These are phyloP conservation scores for Leucaena leucocephala DNA, from an alignment of 306 rosid genomes.

Conservation along the genomic window DNA sequence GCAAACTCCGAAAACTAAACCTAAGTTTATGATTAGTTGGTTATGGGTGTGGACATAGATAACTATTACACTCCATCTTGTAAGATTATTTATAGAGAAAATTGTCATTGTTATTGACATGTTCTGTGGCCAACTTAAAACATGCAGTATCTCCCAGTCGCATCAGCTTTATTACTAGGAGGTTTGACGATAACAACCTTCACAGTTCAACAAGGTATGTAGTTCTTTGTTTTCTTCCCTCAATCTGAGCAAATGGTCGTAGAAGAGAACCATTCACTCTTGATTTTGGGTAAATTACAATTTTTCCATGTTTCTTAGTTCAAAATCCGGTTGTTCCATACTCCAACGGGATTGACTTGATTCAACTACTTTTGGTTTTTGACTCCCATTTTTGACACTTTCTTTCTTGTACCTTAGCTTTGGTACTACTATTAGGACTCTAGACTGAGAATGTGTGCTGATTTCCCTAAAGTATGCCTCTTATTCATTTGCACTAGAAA, in stretches of 20 bases:
- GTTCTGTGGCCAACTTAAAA: conserved; percentile 39
- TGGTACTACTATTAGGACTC: not conserved
- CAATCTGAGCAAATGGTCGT: conserved; percentile 9
- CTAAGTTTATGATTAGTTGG: not conserved
- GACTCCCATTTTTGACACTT: not conserved
- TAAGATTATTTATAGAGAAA: conserved; percentile 23
- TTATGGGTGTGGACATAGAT: not conserved
- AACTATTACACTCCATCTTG: conserved; percentile 10
- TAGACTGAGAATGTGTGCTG: too few species aligned
- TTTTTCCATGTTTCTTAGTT: not conserved
- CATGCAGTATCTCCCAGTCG: conserved; percentile 85
- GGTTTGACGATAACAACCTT: conserved; percentile 84
- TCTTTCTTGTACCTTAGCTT: too few species aligned
- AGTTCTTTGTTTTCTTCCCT: conserved; percentile 23
- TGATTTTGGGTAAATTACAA: not conserved
- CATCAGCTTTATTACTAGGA: conserved; percentile 89
- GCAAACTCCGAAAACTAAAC: not conserved
- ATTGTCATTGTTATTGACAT: conserved; percentile 32
- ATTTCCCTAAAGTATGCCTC: too few species aligned
- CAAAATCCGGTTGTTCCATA: not conserved
- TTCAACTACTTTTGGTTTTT: not conserved
- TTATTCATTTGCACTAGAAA: too few species aligned
- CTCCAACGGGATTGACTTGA: not conserved
- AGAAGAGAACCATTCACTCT: conserved; percentile 8
- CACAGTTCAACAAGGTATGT: conserved; percentile 82